A percentile compares a stretch with the other conserved stretches of the same genome.
Conservation (phyloP, 108 stramenopile genomes). For the Cyclostephanos tholiformis region DNA sequence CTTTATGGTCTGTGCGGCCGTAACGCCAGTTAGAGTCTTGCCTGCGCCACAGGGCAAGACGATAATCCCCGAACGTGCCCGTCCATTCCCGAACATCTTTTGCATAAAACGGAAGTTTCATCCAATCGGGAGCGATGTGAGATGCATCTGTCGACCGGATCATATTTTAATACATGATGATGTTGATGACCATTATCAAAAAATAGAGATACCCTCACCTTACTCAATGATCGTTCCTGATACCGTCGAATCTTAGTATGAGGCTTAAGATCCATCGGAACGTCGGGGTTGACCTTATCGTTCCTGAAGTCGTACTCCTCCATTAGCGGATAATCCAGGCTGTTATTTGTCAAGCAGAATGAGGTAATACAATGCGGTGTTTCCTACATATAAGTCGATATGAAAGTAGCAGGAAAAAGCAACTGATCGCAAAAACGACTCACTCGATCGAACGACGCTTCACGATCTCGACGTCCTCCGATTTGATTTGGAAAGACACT, state of each 20-base stretch:
- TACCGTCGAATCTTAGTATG: conserved; percentile 95
- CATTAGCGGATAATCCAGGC: conserved; percentile 86
- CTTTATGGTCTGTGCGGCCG: conserved; percentile 97
- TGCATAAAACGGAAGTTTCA: neutral
- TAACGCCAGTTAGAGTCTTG: conserved; percentile 97
- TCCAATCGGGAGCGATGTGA: neutral
- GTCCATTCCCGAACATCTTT: conserved; percentile 99
- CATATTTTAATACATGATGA: neutral
- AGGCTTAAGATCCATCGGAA: conserved; percentile 93
- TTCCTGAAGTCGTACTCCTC: conserved; percentile 99
- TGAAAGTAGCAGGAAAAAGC: neutral
- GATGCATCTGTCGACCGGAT: neutral
- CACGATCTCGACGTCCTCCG: conserved; percentile 81
- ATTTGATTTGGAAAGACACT: conserved; percentile 77
- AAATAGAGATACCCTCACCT: conserved; percentile 30
- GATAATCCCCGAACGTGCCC: conserved; percentile 97
- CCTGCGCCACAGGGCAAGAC: conserved; percentile 99
- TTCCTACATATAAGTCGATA: no score
- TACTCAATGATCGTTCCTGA: conserved; percentile 91
- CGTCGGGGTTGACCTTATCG: conserved; percentile 81
- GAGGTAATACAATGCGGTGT: no score
- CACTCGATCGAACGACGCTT: conserved; percentile 89
- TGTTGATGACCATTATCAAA: neutral
- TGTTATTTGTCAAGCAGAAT: neutral
- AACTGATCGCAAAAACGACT: neutral